Base-by-base conservation (phyloP, 768 basidiomycete genomes). In the Trametes punicea region DNA sequence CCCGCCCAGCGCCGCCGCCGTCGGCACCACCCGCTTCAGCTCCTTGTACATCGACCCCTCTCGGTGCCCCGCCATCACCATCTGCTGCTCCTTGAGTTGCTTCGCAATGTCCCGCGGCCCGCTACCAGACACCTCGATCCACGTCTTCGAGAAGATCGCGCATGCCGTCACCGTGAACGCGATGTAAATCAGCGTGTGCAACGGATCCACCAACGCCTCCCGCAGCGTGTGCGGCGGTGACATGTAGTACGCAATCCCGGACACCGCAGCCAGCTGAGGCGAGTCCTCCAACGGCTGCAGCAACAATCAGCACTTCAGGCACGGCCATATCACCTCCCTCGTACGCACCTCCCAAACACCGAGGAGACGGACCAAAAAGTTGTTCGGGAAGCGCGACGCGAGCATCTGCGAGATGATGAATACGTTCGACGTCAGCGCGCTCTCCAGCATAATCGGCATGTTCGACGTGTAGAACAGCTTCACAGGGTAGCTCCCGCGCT, bases 381-480 rank as follows among this genome's bases (percentile, higher is more conserved):
- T 97, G 62, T 78, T 75, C 0, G 97, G 97, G 85, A 96, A 98
- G 13, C 96, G 83, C 31, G 78, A 80, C 34, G 88, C 86, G 58
- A 98, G 82, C 95, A 98, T 98, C 74, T 98, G 97, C 27, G 85
- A 90, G 65, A 98, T 81, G 72, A 98, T 90, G 77, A 94, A 98
- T 27, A 99, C 85, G 71, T 99, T 96, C 55, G 85, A 88, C 1
- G 93, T 93, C 54, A 98, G 77, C 13, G 95, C 95, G 13, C 83
- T 86, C 75, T 98, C 91, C 57, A 98, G 83, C 96, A 99, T 99
- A 79, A 99, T 98, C 55, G 96, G 96, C 96, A 98, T 99, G 77
- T 98, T 99, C 40, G 85, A 88, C 15, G 97, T 98, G 75, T 98
- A 99, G 77, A 99, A 98, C 33, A 98, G 84, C 76, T 98, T 98